phyloP scores from a whole-genome alignment of 768 basidiomycete species.

The Lyophyllum atratum region DNA sequence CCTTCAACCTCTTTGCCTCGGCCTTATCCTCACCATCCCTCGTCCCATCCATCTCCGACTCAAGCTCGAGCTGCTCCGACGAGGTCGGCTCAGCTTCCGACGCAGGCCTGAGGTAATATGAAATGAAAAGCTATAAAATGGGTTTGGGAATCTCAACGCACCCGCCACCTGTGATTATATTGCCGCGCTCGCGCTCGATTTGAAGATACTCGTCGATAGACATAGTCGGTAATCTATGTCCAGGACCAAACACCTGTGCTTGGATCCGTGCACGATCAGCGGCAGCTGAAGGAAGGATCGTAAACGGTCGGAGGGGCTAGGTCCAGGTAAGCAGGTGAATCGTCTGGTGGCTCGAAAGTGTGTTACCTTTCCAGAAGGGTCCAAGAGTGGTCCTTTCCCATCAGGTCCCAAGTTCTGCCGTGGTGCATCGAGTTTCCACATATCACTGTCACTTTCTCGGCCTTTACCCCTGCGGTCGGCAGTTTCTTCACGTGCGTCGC shows the following conservation, averaged over 20 bases:
- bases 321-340: neutral
- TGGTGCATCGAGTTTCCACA: slow-evolving; percentile 75
- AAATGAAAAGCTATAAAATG: slow-evolving; percentile 1
- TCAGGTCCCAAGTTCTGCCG: slow-evolving; percentile 42
- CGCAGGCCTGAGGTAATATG: slow-evolving; percentile 49
- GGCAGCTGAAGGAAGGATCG: slow-evolving; percentile 77
- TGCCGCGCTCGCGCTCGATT: slow-evolving; percentile 81
- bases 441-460: slow-evolving; percentile 47
- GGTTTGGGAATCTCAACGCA: slow-evolving; percentile 36
- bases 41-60: slow-evolving; percentile 86
- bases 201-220: slow-evolving; percentile 92
- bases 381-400: slow-evolving; percentile 66
- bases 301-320: slow-evolving; percentile 90
- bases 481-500: slow-evolving; percentile 22
- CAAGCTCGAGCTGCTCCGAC: slow-evolving; percentile 75
- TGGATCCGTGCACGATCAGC: slow-evolving; percentile 72
- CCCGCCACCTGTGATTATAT: slow-evolving; percentile 88
- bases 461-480: slow-evolving; percentile 41
- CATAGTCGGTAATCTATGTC: slow-evolving; percentile 91
- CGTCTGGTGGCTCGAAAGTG: neutral
- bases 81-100: slow-evolving; percentile 69
- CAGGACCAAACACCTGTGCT: slow-evolving; percentile 81
- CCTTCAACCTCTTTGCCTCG: slow-evolving; percentile 80
- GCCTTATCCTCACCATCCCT: slow-evolving; percentile 61
- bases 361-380: slow-evolving; percentile 73